Conservation (phyloP, 805 yeast species). For the Lipomyces sp. region DNA sequence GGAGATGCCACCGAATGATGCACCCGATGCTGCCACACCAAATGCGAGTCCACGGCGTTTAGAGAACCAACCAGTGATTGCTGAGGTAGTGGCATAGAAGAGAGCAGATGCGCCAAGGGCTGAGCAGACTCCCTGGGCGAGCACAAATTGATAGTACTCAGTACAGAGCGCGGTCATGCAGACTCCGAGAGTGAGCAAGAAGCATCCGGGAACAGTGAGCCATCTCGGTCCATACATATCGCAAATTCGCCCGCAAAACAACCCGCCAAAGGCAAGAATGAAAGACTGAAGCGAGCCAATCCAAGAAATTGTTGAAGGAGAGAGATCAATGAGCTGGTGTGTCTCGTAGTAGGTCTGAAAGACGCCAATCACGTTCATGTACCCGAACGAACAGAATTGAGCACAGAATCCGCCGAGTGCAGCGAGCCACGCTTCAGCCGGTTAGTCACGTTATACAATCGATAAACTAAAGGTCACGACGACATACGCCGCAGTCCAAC, state of each 20-base stretch:
- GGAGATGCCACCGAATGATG: slow-evolving; percentile 57
- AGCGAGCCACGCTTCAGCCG: slow-evolving; percentile 55
- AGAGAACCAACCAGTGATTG: slow-evolving; percentile 54
- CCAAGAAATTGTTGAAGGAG: slow-evolving; percentile 46
- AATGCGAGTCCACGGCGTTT: slow-evolving; percentile 53
- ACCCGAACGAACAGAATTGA: slow-evolving; percentile 62
- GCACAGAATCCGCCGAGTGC: slow-evolving; percentile 63
- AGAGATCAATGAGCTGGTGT: slow-evolving; percentile 36
- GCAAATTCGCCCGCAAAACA: slow-evolving; percentile 43
- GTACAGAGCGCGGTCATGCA: slow-evolving; percentile 48
- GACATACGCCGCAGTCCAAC: slow-evolving; percentile 27
- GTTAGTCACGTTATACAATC: not conserved
- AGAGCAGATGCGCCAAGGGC: slow-evolving; percentile 54
- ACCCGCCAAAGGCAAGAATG: slow-evolving; percentile 40
- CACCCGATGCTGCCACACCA: slow-evolving; percentile 57
- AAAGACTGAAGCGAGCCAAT: slow-evolving; percentile 46
- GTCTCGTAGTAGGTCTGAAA: slow-evolving; percentile 43
- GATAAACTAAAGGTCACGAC: not conserved
- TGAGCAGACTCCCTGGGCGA: slow-evolving; percentile 58
- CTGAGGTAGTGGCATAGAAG: slow-evolving; percentile 53
- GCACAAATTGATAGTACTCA: slow-evolving; percentile 56
- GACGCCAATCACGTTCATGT: slow-evolving; percentile 44
- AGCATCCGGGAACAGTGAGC: slow-evolving; percentile 40
- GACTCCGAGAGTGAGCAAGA: slow-evolving; percentile 41
- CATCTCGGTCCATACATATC: slow-evolving; percentile 41